These are phyloP conservation scores for Verticillium dahliae DNA, from an alignment of 2,329 filamentous ascomycete species.

Conservation along the genomic window DNA sequence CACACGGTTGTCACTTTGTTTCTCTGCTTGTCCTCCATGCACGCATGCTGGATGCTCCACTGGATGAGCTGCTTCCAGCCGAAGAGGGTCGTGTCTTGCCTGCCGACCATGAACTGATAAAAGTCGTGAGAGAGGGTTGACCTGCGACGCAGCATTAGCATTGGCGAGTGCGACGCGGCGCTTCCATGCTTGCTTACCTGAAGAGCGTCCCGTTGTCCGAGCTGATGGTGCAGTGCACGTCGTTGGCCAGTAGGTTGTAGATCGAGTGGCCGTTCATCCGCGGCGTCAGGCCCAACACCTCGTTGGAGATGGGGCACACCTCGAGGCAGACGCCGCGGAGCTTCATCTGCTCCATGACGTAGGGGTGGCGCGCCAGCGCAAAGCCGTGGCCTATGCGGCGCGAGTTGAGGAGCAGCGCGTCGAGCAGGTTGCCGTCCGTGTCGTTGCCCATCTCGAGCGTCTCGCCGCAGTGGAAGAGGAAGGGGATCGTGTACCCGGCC, in stretches of 20 bases:
- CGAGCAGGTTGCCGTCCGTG: constrained; percentile 61
- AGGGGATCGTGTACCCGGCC: constrained; percentile 53
- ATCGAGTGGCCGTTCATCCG: constrained; percentile 59
- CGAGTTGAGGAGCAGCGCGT: constrained; percentile 58
- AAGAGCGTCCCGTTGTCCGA: constrained; percentile 72
- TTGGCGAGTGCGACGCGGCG: neutral
- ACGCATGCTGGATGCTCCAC: constrained; percentile 59
- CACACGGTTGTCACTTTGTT: constrained; percentile 35
- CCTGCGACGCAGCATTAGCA: constrained; percentile 27
- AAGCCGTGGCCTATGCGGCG: constrained; percentile 72
- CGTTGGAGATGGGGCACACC: constrained; percentile 71
- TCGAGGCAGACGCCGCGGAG: constrained; percentile 62
- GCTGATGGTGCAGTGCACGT: constrained; percentile 67
- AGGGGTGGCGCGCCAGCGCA: constrained; percentile 58
- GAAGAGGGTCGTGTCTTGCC: constrained; percentile 57
- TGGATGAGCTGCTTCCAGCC: constrained; percentile 64
- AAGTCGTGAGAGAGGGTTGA: constrained; percentile 71
- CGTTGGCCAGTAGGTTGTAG: constrained; percentile 63
- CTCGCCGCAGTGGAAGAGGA: constrained; percentile 73
- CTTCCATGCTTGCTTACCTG: constrained; percentile 34
- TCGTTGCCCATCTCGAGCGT: constrained; percentile 60
- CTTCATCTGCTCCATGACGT: constrained; percentile 61
- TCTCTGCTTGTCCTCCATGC: constrained; percentile 36
- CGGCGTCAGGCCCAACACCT: constrained; percentile 63
- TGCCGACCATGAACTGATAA: constrained; percentile 68